Evolutionary conservation across 2,329 filamentous ascomycete species (phyloP).

Genomic region (Cytospora leucostoma): DNA sequence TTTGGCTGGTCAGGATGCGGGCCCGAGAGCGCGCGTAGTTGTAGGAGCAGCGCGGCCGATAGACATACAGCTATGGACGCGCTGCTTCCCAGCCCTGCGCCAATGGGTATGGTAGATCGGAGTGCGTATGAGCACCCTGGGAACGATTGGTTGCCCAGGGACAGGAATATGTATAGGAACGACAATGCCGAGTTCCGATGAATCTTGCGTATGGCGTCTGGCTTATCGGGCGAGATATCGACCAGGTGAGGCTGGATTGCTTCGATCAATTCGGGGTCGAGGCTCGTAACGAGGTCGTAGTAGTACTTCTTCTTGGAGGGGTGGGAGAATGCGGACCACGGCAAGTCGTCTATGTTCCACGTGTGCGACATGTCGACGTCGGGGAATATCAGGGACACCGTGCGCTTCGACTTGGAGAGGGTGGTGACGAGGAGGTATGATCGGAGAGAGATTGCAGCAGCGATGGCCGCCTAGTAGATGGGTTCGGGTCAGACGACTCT

Average conservation of each 20-base stretch:
- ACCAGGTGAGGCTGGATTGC: conserved; percentile 79
- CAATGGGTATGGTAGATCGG: conserved; percentile 90
- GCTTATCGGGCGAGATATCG: conserved; percentile 65
- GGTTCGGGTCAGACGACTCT: conserved; percentile 21
- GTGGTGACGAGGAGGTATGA: conserved; percentile 97
- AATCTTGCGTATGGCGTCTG: conserved; percentile 76
- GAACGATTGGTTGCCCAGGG: conserved; percentile 76
- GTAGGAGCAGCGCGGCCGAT: conserved; percentile 78
- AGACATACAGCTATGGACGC: conserved; percentile 93
- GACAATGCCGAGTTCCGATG: conserved; percentile 79
- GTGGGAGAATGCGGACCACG: conserved; percentile 80
- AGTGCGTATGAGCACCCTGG: conserved; percentile 86
- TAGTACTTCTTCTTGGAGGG: conserved; percentile 91
- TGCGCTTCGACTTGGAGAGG: conserved; percentile 87
- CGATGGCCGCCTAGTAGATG: conserved; percentile 73
- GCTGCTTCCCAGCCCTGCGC: conserved; percentile 87
- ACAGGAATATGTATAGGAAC: conserved; percentile 92
- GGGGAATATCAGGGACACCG: conserved; percentile 83
- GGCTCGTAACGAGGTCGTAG: conserved; percentile 81
- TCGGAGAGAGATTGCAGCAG: conserved; percentile 89
- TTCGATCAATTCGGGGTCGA: conserved; percentile 80
- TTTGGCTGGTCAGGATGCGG: conserved; percentile 89
- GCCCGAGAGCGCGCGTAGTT: conserved; percentile 83
- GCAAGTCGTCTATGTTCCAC: conserved; percentile 91
- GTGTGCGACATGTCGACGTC: conserved; percentile 88